phyloP scores from a whole-genome alignment of 2,329 filamentous ascomycete genomes.

The Chaetomiaceae sp. region DNA sequence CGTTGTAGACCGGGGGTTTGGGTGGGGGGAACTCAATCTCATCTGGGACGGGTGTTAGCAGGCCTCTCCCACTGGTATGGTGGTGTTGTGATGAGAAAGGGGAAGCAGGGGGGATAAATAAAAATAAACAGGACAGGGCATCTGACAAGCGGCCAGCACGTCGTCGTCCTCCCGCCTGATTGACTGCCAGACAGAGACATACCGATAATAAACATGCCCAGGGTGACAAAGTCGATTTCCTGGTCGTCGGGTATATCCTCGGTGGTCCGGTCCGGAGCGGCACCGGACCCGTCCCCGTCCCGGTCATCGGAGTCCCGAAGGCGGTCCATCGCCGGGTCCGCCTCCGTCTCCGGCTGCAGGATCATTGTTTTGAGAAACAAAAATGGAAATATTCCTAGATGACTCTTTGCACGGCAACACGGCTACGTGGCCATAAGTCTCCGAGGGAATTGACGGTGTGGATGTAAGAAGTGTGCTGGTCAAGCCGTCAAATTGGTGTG shows the following conservation, averaged over 20 bases:
- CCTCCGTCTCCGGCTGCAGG: neutral
- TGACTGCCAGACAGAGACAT: no score
- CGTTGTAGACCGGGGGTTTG: constrained; percentile 61
- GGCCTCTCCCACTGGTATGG: neutral
- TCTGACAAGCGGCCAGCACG: no score
- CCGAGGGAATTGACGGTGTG: no score
- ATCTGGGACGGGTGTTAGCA: constrained; percentile 44
- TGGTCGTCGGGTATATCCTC: constrained; percentile 29
- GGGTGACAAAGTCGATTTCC: constrained; percentile 60
- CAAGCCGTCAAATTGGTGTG: no score
- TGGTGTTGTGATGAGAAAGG: neutral
- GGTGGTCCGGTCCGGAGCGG: neutral
- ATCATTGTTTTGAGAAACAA: no score
- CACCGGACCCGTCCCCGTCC: neutral
- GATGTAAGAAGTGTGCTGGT: no score
- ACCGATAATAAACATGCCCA: constrained; percentile 74
- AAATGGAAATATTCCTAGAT: no score
- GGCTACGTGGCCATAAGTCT: no score
- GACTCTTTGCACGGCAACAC: no score
- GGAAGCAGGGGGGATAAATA: constrained; percentile 5
- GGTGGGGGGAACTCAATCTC: constrained; percentile 82
- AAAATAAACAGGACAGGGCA: no score
- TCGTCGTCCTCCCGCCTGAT: no score
- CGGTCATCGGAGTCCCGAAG: neutral
- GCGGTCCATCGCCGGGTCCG: neutral